Conservation (phyloP, 257 asterid genomes). For the Scutellaria barbata region DNA sequence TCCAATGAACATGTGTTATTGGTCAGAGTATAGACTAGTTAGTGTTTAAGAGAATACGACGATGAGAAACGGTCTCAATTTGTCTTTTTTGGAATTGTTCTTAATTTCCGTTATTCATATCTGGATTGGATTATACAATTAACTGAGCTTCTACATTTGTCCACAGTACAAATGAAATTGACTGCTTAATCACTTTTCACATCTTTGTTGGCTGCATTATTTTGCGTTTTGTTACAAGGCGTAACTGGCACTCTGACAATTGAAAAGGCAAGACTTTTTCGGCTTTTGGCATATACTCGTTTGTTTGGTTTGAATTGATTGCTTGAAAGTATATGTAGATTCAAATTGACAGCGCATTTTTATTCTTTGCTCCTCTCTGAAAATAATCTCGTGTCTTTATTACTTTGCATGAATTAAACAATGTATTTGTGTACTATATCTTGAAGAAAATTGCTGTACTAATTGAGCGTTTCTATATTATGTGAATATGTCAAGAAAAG, state of each 20-base stretch:
- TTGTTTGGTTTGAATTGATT: not conserved
- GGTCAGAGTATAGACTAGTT: not conserved
- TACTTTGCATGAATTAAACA: not conserved
- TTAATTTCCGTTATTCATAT: not conserved
- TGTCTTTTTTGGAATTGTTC: not conserved
- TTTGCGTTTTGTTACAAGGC: not conserved
- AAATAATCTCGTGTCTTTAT: not conserved
- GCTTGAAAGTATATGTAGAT: not conserved
- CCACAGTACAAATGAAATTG: not conserved
- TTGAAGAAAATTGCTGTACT: constrained; percentile 7
- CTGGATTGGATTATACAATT: not conserved
- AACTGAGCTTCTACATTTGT: not conserved
- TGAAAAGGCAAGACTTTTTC: not conserved
- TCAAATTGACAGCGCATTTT: not conserved
- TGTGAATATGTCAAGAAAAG: not conserved
- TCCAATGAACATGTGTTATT: not conserved
- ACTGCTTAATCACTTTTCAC: constrained; percentile 11
- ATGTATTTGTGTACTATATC: not conserved
- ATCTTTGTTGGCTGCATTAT: constrained; percentile 16
- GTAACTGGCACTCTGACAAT: not conserved
- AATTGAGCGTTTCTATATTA: not conserved
- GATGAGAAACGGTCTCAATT: not conserved
- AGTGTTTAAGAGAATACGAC: not conserved
- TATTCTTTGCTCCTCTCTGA: not conserved
- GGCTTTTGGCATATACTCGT: constrained; percentile 2